These are phyloP conservation scores for Fennellomyces sp. DNA, from an alignment of 371 early-diverging fungal genomes.

Conservation along the genomic window DNA sequence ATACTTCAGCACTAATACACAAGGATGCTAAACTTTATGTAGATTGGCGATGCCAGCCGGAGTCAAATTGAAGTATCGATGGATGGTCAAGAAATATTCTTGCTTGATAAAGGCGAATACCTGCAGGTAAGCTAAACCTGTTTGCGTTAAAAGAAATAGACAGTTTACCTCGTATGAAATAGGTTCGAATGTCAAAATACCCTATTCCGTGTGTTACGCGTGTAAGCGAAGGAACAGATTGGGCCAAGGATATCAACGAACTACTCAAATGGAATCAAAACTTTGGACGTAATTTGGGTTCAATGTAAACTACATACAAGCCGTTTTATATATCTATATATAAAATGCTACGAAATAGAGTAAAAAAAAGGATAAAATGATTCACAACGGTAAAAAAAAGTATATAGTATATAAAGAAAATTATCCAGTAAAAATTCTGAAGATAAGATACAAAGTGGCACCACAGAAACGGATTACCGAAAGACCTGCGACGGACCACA, in stretches of 20 bases:
- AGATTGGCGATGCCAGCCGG: slow-evolving; percentile 65
- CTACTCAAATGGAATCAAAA: slow-evolving; percentile 84
- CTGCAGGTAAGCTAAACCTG: slow-evolving; percentile 51
- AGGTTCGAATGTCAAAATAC: slow-evolving; percentile 75
- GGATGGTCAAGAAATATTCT: slow-evolving; percentile 75
- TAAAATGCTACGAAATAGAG: neutral
- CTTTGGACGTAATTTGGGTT: slow-evolving; percentile 50
- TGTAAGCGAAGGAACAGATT: slow-evolving; percentile 65
- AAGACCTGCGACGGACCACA: slow-evolving; percentile 88
- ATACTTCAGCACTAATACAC: neutral
- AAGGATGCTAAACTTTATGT: slow-evolving; percentile 5
- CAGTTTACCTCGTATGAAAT: too few species aligned
- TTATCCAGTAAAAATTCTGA: slow-evolving; percentile 51
- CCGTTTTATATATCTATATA: neutral
- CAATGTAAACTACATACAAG: neutral
- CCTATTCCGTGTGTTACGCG: slow-evolving; percentile 81
- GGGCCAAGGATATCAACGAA: slow-evolving; percentile 82
- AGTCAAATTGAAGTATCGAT: slow-evolving; percentile 71
- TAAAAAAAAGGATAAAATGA: neutral
- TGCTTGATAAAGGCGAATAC: slow-evolving; percentile 69
- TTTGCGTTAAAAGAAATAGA: neutral
- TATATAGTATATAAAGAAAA: neutral
- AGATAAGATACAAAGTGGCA: slow-evolving; percentile 71
- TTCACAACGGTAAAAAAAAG: neutral
- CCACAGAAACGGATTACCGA: slow-evolving; percentile 85